Evolutionary conservation across 495 filamentous ascomycete genomes (phyloP).

Genomic region (Penicillium salamii): DNA sequence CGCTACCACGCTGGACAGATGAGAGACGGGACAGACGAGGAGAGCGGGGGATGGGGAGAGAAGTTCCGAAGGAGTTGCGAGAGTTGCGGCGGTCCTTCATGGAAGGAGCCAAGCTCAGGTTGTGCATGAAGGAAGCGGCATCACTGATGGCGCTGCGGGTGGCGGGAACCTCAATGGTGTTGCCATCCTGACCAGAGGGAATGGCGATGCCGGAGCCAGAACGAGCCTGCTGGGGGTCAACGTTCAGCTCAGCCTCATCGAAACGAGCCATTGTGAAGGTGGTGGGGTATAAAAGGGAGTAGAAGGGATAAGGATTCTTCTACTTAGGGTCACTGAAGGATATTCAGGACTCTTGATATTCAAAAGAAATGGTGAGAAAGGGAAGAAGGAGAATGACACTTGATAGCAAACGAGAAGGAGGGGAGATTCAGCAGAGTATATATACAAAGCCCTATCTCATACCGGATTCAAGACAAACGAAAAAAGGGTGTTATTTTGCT

Average conservation of each 20-base stretch:
- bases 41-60: conserved; percentile 71
- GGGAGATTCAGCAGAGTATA: conserved; percentile 14
- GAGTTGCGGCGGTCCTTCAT: conserved; percentile 65
- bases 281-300: background rate
- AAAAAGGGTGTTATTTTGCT: conserved; percentile 11
- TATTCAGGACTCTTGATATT: conserved; percentile 1
- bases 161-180: conserved; percentile 70
- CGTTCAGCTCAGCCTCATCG: conserved; percentile 55
- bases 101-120: conserved; percentile 64
- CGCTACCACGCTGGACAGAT: conserved; percentile 41
- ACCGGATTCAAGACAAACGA: conserved; percentile 14
- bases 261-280: conserved; percentile 58
- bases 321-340: conserved; percentile 7
- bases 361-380: background rate
- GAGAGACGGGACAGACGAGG: conserved; percentile 67
- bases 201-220: conserved; percentile 38
- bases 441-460: conserved; percentile 11
- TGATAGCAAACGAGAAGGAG: conserved; percentile 2
- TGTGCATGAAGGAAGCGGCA: conserved; percentile 70
- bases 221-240: conserved; percentile 31
- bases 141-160: conserved; percentile 67
- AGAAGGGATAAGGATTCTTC: conserved; percentile 5
- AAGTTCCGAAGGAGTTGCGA: conserved; percentile 75
- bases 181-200: conserved; percentile 41
- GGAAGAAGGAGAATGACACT: conserved; percentile 3